phyloP scores from a whole-genome alignment of 2,329 filamentous ascomycete genomes.

The Penicillium verrucosum region DNA sequence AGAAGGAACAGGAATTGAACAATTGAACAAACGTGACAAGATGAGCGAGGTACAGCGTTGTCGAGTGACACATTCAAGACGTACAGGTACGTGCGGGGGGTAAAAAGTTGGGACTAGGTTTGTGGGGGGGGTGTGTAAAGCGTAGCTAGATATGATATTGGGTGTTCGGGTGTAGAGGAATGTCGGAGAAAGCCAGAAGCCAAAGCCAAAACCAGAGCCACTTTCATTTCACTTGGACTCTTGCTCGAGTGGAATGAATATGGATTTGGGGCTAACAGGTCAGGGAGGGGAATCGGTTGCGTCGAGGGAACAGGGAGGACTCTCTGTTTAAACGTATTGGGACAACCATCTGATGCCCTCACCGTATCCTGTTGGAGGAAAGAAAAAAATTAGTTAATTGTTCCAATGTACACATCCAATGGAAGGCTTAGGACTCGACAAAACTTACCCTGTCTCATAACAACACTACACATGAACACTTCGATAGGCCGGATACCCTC shows the following conservation, averaged over 20 bases:
- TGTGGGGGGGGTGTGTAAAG: background rate
- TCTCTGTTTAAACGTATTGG: slow-evolving; percentile 71
- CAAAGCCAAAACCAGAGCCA: background rate
- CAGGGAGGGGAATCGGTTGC: background rate
- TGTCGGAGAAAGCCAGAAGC: background rate
- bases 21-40: slow-evolving; percentile 1
- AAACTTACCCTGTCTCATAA: slow-evolving; percentile 83
- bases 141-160: background rate
- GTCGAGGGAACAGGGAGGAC: background rate
- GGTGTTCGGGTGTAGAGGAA: background rate
- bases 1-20: background rate
- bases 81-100: background rate
- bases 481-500: slow-evolving; percentile 94
- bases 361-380: slow-evolving; percentile 62
- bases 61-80: slow-evolving; percentile 4
- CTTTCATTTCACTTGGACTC: background rate
- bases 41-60: slow-evolving; percentile 2
- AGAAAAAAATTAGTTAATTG: background rate
- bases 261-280: background rate
- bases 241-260: background rate
- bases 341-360: slow-evolving; percentile 90
- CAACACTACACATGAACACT: slow-evolving; percentile 98
- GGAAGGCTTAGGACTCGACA: background rate
- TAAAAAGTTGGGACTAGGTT: background rate
- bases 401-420: background rate